Base-by-base conservation (phyloP, 352 stramenopile species). In the Phytophthora constricta region DNA sequence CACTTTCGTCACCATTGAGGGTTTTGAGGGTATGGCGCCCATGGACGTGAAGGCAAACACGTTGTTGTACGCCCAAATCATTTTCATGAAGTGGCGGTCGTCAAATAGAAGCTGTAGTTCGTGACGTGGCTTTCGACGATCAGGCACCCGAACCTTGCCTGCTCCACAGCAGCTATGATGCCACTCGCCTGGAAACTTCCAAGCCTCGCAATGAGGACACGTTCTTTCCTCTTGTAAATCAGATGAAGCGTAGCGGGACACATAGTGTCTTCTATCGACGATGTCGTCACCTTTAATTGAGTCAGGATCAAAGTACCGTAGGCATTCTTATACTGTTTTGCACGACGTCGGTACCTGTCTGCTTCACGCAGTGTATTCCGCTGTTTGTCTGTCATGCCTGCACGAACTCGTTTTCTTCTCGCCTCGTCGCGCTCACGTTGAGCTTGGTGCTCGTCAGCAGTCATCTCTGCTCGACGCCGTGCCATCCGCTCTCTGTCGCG, bases 31-130 rank as follows among this genome's bases (percentile, higher is more conserved):
- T 62, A 11, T 37, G 5, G 31, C 31, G 5, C 31, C 31, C 14
- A 45, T 68, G 28, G 62, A 68, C 1, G 61, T 52, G 23, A 58
- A 68, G 3, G 56, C n/a, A n/a, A n/a, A n/a, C n/a, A n/a, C 45
- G 10, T 62, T 51, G 48, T 69, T 64, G 53, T 69, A 62, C 2
- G 45, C 61, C 0, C 46, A 31, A 34, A 63, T 64, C 11, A 13
- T 37, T 11, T 37, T 11, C 11, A 5, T 37, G 31, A 37, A 37
- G 11, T 37, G 5, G 11, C 31, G 31, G 11, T 37, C 31, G 5
- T 11, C 11, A 11, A 37, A 37, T 13, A 37, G 31, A 5, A 13
- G 5, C 31, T 37, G 31, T 37, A 37, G 11, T 13, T 13, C 31
- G 31, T 5, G 5, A 11, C 5, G 31, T 13, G 31, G 31, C 5